Conservation (phyloP, 75 land plant genomes). For the Adiantum capillusveneris region DNA sequence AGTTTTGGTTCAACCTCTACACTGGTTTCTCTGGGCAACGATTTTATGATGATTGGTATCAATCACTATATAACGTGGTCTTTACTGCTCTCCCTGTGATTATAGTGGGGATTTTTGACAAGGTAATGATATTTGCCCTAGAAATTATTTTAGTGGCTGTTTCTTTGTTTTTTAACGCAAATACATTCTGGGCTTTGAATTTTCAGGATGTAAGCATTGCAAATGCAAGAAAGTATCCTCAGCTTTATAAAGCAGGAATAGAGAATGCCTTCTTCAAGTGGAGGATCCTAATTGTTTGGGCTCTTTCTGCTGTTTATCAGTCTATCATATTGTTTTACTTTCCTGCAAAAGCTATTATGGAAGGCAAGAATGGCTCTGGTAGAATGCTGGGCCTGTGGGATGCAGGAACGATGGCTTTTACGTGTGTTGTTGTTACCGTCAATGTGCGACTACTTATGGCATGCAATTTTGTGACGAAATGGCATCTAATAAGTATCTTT, state of each 20-base stretch:
- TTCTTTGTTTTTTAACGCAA: neutral
- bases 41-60: constrained; percentile 99
- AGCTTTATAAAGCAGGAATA: constrained; percentile 87
- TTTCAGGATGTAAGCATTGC: constrained; percentile 89
- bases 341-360: constrained; percentile 37
- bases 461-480: constrained; percentile 67
- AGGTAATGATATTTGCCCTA: too few species aligned
- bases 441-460: constrained; percentile 90
- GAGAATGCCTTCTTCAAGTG: constrained; percentile 76
- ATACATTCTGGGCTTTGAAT: constrained; percentile 2
- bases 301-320: constrained; percentile 77
- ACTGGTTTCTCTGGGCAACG: constrained; percentile 97
- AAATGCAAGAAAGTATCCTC: constrained; percentile 73
- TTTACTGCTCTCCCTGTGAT: constrained; percentile 97
- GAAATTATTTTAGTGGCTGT: too few species aligned
- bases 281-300: constrained; percentile 86
- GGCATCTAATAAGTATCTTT: constrained; percentile 77
- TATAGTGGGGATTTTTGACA: constrained; percentile 85
- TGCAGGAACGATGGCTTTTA: constrained; percentile 96
- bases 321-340: constrained; percentile 72
- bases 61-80: constrained; percentile 91
- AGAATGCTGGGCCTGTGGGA: constrained; percentile 93
- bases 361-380: constrained; percentile 55
- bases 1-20: constrained; percentile 97
- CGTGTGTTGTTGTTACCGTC: constrained; percentile 90